Percentiles rank a stretch among this genome's conserved stretches.
Conservation (phyloP, 768 basidiomycete genomes). For the Pholiota molesta region DNA sequence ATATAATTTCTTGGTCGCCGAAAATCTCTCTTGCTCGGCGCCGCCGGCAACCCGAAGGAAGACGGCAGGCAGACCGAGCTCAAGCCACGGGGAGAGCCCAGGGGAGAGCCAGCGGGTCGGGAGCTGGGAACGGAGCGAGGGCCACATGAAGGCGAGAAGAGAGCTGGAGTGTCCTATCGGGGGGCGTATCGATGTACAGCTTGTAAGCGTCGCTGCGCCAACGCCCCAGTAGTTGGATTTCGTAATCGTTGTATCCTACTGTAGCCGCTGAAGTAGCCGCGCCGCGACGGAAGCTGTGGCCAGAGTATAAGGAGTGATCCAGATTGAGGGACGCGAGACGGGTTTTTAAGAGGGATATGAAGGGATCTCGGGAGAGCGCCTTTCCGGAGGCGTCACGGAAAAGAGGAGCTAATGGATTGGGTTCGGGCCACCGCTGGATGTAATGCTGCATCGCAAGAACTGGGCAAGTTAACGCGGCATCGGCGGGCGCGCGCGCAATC, state of each 20-base stretch:
- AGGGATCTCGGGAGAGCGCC: constrained; percentile 16
- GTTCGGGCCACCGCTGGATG: background rate
- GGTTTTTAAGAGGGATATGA: constrained; percentile 17
- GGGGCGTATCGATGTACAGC: constrained; percentile 35
- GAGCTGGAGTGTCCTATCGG: constrained; percentile 28
- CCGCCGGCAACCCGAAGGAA: background rate
- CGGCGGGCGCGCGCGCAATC: constrained; percentile 1
- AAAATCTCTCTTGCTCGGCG: background rate
- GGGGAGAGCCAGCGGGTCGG: constrained; percentile 15
- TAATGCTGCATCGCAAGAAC: constrained; percentile 4
- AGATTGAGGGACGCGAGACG: constrained; percentile 14
- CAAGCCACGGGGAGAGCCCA: constrained; percentile 13
- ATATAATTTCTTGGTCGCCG: background rate
- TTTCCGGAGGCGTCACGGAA: constrained; percentile 7
- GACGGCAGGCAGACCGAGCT: constrained; percentile 6
- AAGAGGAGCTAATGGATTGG: constrained; percentile 13
- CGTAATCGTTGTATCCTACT: constrained; percentile 32
- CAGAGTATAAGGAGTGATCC: constrained; percentile 21
- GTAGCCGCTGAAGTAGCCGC: constrained; percentile 32
- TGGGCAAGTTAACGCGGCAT: constrained; percentile 2
- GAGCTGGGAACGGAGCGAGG: constrained; percentile 11
- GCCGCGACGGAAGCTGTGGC: constrained; percentile 32
- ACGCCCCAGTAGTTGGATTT: constrained; percentile 40
- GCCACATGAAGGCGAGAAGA: constrained; percentile 34
- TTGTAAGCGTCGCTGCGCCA: constrained; percentile 42